Percentiles rank a stretch among this genome's conserved stretches.
Conservation (phyloP, 2,329 filamentous ascomycete species). For the Penicillium rolfsii region DNA sequence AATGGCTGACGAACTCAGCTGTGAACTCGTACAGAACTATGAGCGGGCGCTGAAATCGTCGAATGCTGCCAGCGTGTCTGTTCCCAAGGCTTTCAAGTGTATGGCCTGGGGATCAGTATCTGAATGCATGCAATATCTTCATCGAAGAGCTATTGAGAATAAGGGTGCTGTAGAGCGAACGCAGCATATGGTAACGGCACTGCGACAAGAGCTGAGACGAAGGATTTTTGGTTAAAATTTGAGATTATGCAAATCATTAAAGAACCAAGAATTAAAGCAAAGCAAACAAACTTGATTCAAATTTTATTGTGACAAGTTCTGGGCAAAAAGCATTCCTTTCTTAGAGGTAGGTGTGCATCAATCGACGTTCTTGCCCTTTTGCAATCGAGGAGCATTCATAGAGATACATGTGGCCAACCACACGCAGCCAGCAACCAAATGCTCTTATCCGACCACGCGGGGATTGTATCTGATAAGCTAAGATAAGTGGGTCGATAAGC, state of each 20-base stretch:
- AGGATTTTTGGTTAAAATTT: constrained; percentile 39
- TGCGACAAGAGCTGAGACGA: constrained; percentile 64
- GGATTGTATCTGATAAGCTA: not conserved
- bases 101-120: constrained; percentile 58
- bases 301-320: too few relatives aligned
- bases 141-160: constrained; percentile 71
- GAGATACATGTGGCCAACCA: not conserved
- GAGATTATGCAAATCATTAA: not conserved
- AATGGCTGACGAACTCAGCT: constrained; percentile 86
- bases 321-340: too few relatives aligned
- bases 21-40: constrained; percentile 48
- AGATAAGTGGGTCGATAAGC: not conserved
- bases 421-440: not conserved
- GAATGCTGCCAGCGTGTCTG: constrained; percentile 35
- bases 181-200: constrained; percentile 63
- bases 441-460: not conserved
- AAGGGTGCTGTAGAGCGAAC: constrained; percentile 70
- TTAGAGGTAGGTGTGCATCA: too few relatives aligned
- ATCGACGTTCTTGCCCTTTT: not conserved
- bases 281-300: too few relatives aligned
- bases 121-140: constrained; percentile 58
- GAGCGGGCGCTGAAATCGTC: constrained; percentile 22
- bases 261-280: too few relatives aligned
- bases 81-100: constrained; percentile 55
- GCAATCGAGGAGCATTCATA: not conserved